Evolutionary conservation across 768 basidiomycete genomes (phyloP).

Genomic region (Macrolepiota albuminosa): DNA sequence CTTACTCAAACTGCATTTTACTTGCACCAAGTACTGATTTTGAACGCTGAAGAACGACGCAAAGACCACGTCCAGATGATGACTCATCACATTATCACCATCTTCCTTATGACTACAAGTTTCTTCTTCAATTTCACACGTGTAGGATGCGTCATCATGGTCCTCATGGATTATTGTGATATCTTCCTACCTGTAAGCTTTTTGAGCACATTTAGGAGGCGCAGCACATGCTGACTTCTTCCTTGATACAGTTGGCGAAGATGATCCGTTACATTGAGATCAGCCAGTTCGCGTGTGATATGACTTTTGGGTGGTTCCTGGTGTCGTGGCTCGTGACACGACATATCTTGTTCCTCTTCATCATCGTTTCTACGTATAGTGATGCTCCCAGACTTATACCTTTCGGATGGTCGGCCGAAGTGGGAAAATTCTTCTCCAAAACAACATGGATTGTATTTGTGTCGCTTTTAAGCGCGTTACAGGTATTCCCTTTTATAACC

Average conservation of each 20-base stretch:
- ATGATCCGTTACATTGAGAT: slow-evolving; percentile 85
- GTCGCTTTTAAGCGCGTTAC: slow-evolving; percentile 49
- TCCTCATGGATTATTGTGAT: slow-evolving; percentile 93
- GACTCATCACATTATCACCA: slow-evolving; percentile 89
- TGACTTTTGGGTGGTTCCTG: slow-evolving; percentile 76
- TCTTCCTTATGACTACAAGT: slow-evolving; percentile 68
- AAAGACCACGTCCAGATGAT: slow-evolving; percentile 98
- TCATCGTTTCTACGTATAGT: slow-evolving; percentile 56
- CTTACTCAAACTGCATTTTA: slow-evolving; percentile 85
- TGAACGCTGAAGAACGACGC: slow-evolving; percentile 88
- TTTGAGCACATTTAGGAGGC: neutral
- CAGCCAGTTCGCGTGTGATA: slow-evolving; percentile 60
- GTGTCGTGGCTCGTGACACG: slow-evolving; percentile 89
- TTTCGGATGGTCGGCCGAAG: slow-evolving; percentile 54
- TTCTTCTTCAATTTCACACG: slow-evolving; percentile 85
- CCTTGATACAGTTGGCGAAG: slow-evolving; percentile 68
- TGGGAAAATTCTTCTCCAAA: slow-evolving; percentile 52
- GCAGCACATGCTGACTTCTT: neutral
- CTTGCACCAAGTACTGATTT: slow-evolving; percentile 83
- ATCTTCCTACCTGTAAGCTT: slow-evolving; percentile 82
- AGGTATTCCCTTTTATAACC: slow-evolving; percentile 38
- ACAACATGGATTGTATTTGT: slow-evolving; percentile 44
- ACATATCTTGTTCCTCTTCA: slow-evolving; percentile 73
- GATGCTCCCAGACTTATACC: slow-evolving; percentile 47
- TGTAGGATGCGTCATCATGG: slow-evolving; percentile 84